Evolutionary conservation across 306 rosid species (phyloP), one percentile per base, ranked within the genome.

Genomic region (Cucurbita moschata): DNA sequence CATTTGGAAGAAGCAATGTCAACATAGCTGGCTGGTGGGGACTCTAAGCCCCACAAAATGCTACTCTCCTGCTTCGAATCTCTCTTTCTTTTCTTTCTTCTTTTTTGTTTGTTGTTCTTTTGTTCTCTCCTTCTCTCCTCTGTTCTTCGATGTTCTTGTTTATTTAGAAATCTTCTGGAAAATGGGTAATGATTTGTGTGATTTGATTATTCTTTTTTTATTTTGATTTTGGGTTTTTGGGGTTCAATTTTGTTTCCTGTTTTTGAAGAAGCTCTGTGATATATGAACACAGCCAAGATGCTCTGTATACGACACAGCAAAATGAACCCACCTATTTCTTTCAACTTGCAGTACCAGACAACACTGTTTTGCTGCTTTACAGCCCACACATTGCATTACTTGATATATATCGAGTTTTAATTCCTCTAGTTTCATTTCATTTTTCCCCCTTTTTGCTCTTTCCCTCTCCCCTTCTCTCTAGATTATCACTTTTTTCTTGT

Each of bases 11-110:
- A 42, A 86, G 96, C 86, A 83, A 89, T 82, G 95, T 89, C 97
- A 88, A 89, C 88, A 83, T 89, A 86, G 96, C 97, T 92, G 95
- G 96, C 88, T 82, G 88, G 87, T 85, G 88, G 89, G 87, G 90
- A 81, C 83, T 53, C 75, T 85, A n/a, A 82, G 84, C 96, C 94
- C 90, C 85, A 85, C 88, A 80, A 30, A 30, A 76, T 8, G 81
- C 79, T 82, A 77, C 79, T 30, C 79, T 30, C 35, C 35, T 60
- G 71, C 87, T 83, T 81, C 75, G 87, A 79, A 84, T 85, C 78
- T 73, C 75, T 30, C 35, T 30, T 30, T 3, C 53, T 7, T 50
- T 69, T 46, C 26, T 26, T 13, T 69, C 2, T 10, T 10, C 8
- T 23, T 6, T 23, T 47, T 30, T 30, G 35, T 30, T 30, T 30